phyloP scores from a whole-genome alignment of 805 yeast species.

The Starmerella vitae region DNA sequence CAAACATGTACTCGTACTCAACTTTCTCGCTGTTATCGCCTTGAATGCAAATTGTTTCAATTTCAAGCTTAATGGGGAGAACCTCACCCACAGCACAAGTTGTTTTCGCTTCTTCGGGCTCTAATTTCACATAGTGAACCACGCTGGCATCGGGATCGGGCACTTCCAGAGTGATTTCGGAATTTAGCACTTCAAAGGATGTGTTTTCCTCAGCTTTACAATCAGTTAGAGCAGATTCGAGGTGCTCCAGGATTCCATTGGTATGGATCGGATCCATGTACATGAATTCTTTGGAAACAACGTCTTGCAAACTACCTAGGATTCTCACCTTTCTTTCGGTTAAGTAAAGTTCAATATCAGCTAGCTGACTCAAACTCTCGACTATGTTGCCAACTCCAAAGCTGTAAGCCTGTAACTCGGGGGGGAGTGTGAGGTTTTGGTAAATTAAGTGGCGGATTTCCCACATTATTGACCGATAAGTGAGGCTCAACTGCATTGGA shows the following conservation, averaged over 20 bases:
- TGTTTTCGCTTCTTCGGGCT: slow-evolving; percentile 20
- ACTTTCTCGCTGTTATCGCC: slow-evolving; percentile 11
- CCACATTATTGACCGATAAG: slow-evolving; percentile 12
- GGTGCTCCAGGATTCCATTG: slow-evolving; percentile 5
- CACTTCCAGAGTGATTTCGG: slow-evolving; percentile 38
- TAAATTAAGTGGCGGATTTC: slow-evolving; percentile 20
- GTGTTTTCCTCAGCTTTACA: neutral
- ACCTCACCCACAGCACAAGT: slow-evolving; percentile 49
- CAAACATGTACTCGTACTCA: slow-evolving; percentile 36
- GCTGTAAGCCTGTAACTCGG: slow-evolving; percentile 34
- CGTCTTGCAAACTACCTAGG: neutral
- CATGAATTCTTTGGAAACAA: slow-evolving; percentile 4
- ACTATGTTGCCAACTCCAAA: slow-evolving; percentile 2
- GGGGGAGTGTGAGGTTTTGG: slow-evolving; percentile 26
- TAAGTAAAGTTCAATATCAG: slow-evolving; percentile 7
- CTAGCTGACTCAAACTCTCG: slow-evolving; percentile 1
- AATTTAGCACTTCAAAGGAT: slow-evolving; percentile 10
- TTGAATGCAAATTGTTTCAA: slow-evolving; percentile 24
- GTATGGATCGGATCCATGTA: slow-evolving; percentile 12
- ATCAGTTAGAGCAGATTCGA: neutral
- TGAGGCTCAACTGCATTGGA: slow-evolving; percentile 16
- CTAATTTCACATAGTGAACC: slow-evolving; percentile 44
- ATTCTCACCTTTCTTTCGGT: neutral
- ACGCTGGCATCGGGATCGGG: slow-evolving; percentile 48
- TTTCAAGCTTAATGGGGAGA: slow-evolving; percentile 33